Percentiles rank a stretch among this genome's conserved stretches.
These are phyloP conservation scores for Lippia alba DNA, from an alignment of 305 asterid genomes.

Conservation along the genomic window DNA sequence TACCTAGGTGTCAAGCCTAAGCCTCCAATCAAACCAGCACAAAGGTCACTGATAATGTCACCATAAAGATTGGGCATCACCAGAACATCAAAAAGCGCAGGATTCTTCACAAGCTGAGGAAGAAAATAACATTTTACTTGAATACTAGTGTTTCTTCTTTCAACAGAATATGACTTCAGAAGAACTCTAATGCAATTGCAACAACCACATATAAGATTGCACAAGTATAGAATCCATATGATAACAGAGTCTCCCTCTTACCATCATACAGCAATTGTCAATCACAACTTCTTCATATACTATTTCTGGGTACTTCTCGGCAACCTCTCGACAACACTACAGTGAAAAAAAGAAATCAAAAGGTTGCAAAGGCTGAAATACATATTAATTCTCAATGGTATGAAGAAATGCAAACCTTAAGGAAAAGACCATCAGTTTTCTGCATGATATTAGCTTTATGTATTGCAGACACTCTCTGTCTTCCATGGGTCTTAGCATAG, in stretches of 20 bases:
- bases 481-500: slow-evolving; percentile 94
- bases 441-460: slow-evolving; percentile 99
- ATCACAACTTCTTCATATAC: slow-evolving; percentile 94
- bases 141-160: slow-evolving; percentile 8
- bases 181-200: slow-evolving; percentile 9
- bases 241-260: slow-evolving; percentile 37
- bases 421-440: slow-evolving; percentile 99
- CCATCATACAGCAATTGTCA: slow-evolving; percentile 99
- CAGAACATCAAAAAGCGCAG: slow-evolving; percentile 86
- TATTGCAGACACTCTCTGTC: slow-evolving; percentile 93
- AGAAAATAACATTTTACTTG: slow-evolving; percentile 11
- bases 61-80: slow-evolving; percentile 99
- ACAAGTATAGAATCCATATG: slow-evolving; percentile 17
- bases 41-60: slow-evolving; percentile 96
- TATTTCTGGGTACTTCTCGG: slow-evolving; percentile 92
- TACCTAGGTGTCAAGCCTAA: slow-evolving; percentile 98
- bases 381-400: slow-evolving; percentile 9
- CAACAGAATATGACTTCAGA: neutral
- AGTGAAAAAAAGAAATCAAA: slow-evolving; percentile 31
- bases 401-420: slow-evolving; percentile 62
- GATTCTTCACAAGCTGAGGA: slow-evolving; percentile 95
- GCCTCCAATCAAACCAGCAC: slow-evolving; percentile 99
- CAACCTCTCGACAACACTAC: slow-evolving; percentile 98
- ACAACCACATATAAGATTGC: slow-evolving; percentile 6
- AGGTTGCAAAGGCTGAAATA: slow-evolving; percentile 28